Percentiles rank a stretch among this genome's conserved stretches.
Evolutionary conservation across 495 filamentous ascomycete genomes (phyloP).

Genomic region (Aeminium ludgeri): DNA sequence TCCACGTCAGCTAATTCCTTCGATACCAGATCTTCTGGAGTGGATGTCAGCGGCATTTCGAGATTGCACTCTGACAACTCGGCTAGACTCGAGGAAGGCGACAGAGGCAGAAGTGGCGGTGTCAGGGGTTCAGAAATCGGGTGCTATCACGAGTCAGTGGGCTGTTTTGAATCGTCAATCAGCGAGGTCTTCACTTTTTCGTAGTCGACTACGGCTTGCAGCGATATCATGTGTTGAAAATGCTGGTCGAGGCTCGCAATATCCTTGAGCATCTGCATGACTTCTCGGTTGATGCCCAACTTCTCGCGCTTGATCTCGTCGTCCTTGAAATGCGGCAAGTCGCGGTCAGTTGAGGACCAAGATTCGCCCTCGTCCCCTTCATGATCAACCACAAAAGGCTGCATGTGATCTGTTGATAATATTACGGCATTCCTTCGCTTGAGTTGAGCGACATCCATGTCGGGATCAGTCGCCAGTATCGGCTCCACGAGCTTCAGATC

Average conservation of each 20-base stretch:
- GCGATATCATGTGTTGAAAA: too few relatives aligned
- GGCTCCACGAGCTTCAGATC: conserved; percentile 19
- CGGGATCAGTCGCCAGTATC: conserved; percentile 18
- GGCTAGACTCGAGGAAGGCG: conserved; percentile 14
- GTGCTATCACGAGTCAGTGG: conserved; percentile 16
- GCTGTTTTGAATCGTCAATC: conserved; percentile 1
- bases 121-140: conserved; percentile 30
- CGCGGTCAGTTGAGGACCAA: conserved; percentile 23
- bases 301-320: not conserved
- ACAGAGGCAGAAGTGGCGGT: conserved; percentile 40
- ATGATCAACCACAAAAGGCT: not conserved
- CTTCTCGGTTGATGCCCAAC: not conserved
- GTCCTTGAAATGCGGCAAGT: not conserved
- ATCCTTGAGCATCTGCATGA: not conserved
- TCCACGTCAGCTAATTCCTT: conserved; percentile 3
- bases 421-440: conserved; percentile 1
- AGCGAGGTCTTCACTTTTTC: conserved; percentile 21
- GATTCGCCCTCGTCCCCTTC: conserved; percentile 30
- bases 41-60: conserved; percentile 9
- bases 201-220: not conserved
- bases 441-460: conserved; percentile 20
- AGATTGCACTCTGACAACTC: not conserved
- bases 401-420: conserved; percentile 18
- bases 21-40: conserved; percentile 10
- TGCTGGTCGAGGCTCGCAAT: not conserved